Percentiles rank a stretch among this genome's conserved stretches.
These are phyloP conservation scores for Fusarium napiforme DNA, from an alignment of 2,329 filamentous ascomycete species.

Conservation along the genomic window DNA sequence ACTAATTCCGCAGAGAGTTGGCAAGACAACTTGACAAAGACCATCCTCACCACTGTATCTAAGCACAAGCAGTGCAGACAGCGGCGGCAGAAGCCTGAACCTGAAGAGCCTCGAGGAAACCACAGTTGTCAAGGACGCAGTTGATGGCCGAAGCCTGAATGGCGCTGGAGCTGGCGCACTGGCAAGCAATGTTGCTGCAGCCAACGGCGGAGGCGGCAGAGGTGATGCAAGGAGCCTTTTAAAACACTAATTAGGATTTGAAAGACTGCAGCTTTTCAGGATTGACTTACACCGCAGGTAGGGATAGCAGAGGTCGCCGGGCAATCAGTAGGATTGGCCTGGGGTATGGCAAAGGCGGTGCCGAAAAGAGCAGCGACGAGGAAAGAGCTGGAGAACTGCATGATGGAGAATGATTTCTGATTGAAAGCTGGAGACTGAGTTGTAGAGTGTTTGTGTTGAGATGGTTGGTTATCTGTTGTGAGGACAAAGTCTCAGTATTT, in stretches of 20 bases:
- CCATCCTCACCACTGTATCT: not conserved
- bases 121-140: constrained; percentile 33
- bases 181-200: constrained; percentile 30
- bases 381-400: constrained; percentile 27
- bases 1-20: not conserved
- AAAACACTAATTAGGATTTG: not conserved
- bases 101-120: constrained; percentile 9
- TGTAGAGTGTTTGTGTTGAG: not conserved
- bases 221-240: constrained; percentile 26
- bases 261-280: accelerated
- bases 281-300: constrained; percentile 29
- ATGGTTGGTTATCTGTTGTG: not conserved
- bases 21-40: not conserved
- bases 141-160: constrained; percentile 31
- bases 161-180: constrained; percentile 27
- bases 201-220: constrained; percentile 33
- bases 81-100: constrained; percentile 33
- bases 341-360: constrained; percentile 23
- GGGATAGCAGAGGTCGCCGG: constrained; percentile 35
- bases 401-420: not conserved
- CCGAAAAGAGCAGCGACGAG: constrained; percentile 20
- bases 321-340: constrained; percentile 27
- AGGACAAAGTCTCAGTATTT: not conserved
- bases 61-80: constrained; percentile 36
- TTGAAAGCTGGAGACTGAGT: not conserved